A percentile compares a stretch with the other conserved stretches of the same genome.
Evolutionary conservation across 164 flowering plant genomes (phyloP).

Genomic region (Liriodendron chinense): DNA sequence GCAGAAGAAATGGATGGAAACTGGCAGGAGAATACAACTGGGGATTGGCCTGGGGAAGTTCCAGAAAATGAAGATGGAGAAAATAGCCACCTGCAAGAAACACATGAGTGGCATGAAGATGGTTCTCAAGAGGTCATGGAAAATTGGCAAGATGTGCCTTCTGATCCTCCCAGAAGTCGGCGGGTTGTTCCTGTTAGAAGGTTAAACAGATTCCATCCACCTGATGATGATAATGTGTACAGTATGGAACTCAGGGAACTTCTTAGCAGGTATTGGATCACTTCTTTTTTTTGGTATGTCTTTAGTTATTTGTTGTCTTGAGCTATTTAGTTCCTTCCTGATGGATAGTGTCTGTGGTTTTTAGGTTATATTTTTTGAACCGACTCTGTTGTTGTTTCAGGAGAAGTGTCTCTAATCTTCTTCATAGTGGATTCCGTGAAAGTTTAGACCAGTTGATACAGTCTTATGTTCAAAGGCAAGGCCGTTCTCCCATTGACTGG

Average conservation of each 20-base stretch:
- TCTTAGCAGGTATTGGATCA: conserved; percentile 68
- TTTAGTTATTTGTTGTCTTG: not conserved
- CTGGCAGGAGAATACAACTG: conserved; percentile 54
- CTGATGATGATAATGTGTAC: conserved; percentile 94
- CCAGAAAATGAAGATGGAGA: conserved; percentile 39
- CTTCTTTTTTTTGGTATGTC: not conserved
- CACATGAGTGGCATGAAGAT: conserved; percentile 57
- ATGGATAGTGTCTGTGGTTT: not conserved
- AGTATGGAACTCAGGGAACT: conserved; percentile 99
- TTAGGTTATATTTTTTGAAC: not conserved
- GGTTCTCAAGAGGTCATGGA: conserved; percentile 46
- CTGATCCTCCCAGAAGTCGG: conserved; percentile 59
- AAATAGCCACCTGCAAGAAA: conserved; percentile 29
- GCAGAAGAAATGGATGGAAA: conserved; percentile 37
- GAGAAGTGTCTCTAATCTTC: conserved; percentile 93
- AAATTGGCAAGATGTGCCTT: conserved; percentile 66
- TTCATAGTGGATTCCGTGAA: conserved; percentile 83
- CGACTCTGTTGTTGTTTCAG: conserved; percentile 34
- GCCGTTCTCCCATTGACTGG: conserved; percentile 58
- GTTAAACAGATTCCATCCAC: conserved; percentile 73
- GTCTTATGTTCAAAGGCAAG: conserved; percentile 83
- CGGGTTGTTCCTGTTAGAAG: conserved; percentile 61
- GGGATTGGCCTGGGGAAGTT: conserved; percentile 49
- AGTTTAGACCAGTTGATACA: conserved; percentile 79
- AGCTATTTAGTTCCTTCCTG: not conserved